Evolutionary conservation across 352 stramenopile genomes (phyloP).

Genomic region (Phytophthora capsici): DNA sequence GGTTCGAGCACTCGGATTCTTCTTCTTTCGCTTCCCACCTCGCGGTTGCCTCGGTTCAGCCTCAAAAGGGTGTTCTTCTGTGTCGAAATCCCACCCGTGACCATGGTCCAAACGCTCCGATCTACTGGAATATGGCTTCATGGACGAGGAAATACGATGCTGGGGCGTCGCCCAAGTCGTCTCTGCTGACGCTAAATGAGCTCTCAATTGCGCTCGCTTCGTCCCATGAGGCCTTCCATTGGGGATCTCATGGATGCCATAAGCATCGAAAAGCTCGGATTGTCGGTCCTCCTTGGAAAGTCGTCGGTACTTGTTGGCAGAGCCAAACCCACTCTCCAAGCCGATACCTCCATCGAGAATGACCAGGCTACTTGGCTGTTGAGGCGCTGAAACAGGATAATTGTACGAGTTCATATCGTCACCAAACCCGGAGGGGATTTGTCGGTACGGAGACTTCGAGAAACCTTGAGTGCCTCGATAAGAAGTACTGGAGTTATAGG

Average conservation of each 20-base stretch:
- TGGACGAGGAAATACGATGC: conserved; percentile 23
- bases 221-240: conserved; percentile 41
- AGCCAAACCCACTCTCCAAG: conserved; percentile 11
- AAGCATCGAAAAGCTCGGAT: conserved; percentile 69
- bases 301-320: conserved; percentile 34
- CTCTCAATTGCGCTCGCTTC: conserved; percentile 64
- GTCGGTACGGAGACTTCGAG: conserved; percentile 59
- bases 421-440: conserved; percentile 40
- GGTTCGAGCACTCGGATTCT: conserved; percentile 14
- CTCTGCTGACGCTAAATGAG: conserved; percentile 53
- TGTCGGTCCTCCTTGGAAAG: conserved; percentile 62
- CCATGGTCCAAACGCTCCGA: conserved; percentile 29
- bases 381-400: conserved; percentile 25
- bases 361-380: conserved; percentile 49
- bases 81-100: conserved; percentile 13
- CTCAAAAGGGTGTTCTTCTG: conserved; percentile 17
- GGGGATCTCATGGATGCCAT: conserved; percentile 44
- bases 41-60: conserved; percentile 6
- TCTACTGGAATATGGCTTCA: conserved; percentile 41
- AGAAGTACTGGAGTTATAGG: conserved; percentile 10
- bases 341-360: conserved; percentile 46
- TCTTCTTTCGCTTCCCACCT: conserved; percentile 49
- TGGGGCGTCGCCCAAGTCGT: conserved; percentile 43
- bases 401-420: conserved; percentile 40
- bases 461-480: conserved; percentile 27